A percentile compares a stretch with the other conserved stretches of the same genome.
These are phyloP conservation scores for Sporisorium sorghi DNA, from an alignment of 1,284 basidiomycete species.

Conservation along the genomic window DNA sequence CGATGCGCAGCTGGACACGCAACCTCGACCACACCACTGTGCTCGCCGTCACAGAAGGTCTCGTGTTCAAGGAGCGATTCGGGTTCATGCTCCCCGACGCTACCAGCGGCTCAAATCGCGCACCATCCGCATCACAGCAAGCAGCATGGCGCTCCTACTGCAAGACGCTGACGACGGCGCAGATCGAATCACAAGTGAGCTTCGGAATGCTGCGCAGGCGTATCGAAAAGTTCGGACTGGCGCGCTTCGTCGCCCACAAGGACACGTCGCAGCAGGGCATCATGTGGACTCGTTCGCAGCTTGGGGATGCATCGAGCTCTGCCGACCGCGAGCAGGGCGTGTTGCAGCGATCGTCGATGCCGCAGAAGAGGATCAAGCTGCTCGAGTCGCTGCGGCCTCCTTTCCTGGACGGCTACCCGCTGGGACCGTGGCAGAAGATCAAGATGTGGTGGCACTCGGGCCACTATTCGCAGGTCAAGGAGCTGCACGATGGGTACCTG, in stretches of 20 bases:
- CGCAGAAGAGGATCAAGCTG: slow-evolving; percentile 50
- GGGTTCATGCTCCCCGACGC: slow-evolving; percentile 34
- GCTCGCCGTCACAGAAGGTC: slow-evolving; percentile 64
- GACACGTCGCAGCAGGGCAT: slow-evolving; percentile 63
- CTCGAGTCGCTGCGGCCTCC: slow-evolving; percentile 65
- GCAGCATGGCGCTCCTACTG: slow-evolving; percentile 39
- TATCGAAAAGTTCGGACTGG: slow-evolving; percentile 68
- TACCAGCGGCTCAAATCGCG: neutral
- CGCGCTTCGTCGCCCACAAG: slow-evolving; percentile 64
- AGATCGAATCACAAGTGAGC: slow-evolving; percentile 61
- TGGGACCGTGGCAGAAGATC: slow-evolving; percentile 58
- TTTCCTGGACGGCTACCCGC: slow-evolving; percentile 65
- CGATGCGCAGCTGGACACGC: slow-evolving; percentile 66
- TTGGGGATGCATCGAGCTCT: slow-evolving; percentile 4
- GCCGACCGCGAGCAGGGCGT: slow-evolving; percentile 17
- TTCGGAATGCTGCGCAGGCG: slow-evolving; percentile 57
- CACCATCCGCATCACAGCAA: slow-evolving; percentile 2
- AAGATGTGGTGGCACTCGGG: slow-evolving; percentile 57
- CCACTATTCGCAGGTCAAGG: slow-evolving; percentile 50
- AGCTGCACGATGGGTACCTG: slow-evolving; percentile 45
- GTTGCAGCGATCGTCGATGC: slow-evolving; percentile 34
- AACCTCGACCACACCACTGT: slow-evolving; percentile 67
- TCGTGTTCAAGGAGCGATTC: slow-evolving; percentile 55
- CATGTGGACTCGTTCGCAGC: slow-evolving; percentile 50
- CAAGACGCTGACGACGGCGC: slow-evolving; percentile 51